These are phyloP conservation scores for Colletotrichum lindemuthianum DNA, from an alignment of 2,329 filamentous ascomycete species.

Conservation along the genomic window DNA sequence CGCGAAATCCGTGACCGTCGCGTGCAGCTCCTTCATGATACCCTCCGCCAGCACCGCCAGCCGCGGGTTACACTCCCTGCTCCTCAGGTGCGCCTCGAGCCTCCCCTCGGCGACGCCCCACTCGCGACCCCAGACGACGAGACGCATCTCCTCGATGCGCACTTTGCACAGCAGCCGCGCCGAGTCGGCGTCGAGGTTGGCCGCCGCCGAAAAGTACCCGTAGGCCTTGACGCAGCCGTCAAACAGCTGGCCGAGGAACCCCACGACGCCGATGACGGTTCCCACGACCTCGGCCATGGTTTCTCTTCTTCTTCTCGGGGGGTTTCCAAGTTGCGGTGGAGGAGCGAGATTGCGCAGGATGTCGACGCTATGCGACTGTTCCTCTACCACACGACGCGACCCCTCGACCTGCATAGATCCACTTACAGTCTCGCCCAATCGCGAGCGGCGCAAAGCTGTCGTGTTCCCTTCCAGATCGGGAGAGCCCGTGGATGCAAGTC, in stretches of 20 bases:
- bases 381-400: not conserved
- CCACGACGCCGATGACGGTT: conserved; percentile 55
- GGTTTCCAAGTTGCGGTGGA: not conserved
- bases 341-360: not conserved
- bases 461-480: conserved; percentile 3
- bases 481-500: conserved; percentile 19
- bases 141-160: conserved; percentile 60
- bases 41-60: conserved; percentile 51
- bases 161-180: conserved; percentile 58
- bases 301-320: not conserved
- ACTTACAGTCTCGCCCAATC: conserved; percentile 27
- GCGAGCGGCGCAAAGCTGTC: not conserved
- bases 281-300: conserved; percentile 53
- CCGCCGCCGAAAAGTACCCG: conserved; percentile 54
- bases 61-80: conserved; percentile 48
- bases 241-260: conserved; percentile 57
- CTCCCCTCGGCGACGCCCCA: conserved; percentile 59
- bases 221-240: conserved; percentile 59
- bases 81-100: conserved; percentile 53
- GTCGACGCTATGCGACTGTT: not conserved
- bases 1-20: conserved; percentile 55
- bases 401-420: conserved; percentile 24
- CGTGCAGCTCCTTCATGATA: conserved; percentile 54
- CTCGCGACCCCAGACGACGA: conserved; percentile 58
- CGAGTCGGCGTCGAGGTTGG: conserved; percentile 53